Base-by-base conservation (phyloP, 129 eudicot genomes). In the Rutidosis leptorrhynchoides region DNA sequence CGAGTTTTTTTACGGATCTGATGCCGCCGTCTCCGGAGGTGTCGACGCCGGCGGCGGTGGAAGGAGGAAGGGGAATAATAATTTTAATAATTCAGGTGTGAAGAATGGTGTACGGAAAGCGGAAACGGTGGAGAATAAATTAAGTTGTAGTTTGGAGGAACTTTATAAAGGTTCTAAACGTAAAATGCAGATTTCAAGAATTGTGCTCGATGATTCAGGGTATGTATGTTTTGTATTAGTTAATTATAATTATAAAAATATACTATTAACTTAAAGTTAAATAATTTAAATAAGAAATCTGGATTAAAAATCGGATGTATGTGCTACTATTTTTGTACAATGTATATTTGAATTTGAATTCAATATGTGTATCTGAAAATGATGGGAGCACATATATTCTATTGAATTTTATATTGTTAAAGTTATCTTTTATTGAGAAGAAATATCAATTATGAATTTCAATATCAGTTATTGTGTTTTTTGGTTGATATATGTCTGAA, bases 101-200 rank as follows among this genome's bases (percentile, higher is more conserved):
- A 61, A 72, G 77, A 37, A 49, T 49, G 55, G 72, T 56, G 68
- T 46, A 48, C 74, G 77, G 75, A 91, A 88, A 64, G 98, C 94
- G 43, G 94, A 84, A 40, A 67, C 88, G 26, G 87, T 88, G 78
- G 98, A 92, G 90, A 88, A 77, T 78, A 85, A 85, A 72, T 24
- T 89, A 84, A 76, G 84, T 29, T 85, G 98, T 82, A 88, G 70
- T 54, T 69, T 88, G 85, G 98, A 92, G 80, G 98, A 92, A 74
- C 73, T 92, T 53, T 92, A 76, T 46, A 85, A 83, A 65, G 98
- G 98, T 10, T 83, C 89, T 0, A 92, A 81, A 42, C 58, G 96
- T 69, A 92, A 92, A 81, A 92, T 92, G 98, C 79, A 83, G 89
- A 88, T 85, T 68, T 83, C 95, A 1, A 74, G 98, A 11, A 78